Percentiles rank a stretch among this genome's conserved stretches.
Conservation (phyloP, 2,329 filamentous ascomycete species). For the Neocatenulostroma microsporum region DNA sequence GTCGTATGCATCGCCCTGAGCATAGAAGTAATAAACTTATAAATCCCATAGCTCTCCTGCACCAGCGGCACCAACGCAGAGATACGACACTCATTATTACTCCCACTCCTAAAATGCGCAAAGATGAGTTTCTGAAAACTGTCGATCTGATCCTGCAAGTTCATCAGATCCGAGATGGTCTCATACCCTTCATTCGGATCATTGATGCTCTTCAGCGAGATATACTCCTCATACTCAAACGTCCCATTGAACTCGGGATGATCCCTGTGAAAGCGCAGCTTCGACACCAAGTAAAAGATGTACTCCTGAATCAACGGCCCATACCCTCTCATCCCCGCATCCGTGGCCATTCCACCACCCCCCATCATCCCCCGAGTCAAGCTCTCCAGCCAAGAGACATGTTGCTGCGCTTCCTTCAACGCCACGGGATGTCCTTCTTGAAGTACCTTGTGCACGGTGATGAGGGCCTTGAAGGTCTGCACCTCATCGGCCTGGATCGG, state of each 20-base stretch:
- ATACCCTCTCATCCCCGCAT: constrained; percentile 56
- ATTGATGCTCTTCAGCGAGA: constrained; percentile 95
- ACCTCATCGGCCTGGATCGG: constrained; percentile 98
- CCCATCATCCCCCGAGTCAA: constrained; percentile 70
- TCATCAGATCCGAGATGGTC: constrained; percentile 95
- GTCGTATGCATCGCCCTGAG: constrained; percentile 86
- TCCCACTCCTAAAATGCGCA: constrained; percentile 83
- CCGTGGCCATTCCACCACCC: constrained; percentile 74
- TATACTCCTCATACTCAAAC: constrained; percentile 98
- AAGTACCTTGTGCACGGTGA: constrained; percentile 93
- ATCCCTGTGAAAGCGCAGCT: constrained; percentile 91
- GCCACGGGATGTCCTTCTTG: constrained; percentile 91
- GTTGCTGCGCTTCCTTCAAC: constrained; percentile 78
- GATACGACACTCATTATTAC: constrained; percentile 95
- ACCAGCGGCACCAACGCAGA: constrained; percentile 88
- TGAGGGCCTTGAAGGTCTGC: constrained; percentile 97
- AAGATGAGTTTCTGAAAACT: constrained; percentile 98
- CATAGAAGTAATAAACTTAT: constrained; percentile 99
- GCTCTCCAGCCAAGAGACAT: constrained; percentile 87
- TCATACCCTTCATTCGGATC: constrained; percentile 97
- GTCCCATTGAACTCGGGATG: constrained; percentile 98
- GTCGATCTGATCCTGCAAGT: constrained; percentile 94
- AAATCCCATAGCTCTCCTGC: constrained; percentile 97
- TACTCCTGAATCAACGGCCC: constrained; percentile 92
- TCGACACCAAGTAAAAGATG: constrained; percentile 88